Base-by-base conservation (phyloP, 768 basidiomycete species). In the Pisolithus sp. region DNA sequence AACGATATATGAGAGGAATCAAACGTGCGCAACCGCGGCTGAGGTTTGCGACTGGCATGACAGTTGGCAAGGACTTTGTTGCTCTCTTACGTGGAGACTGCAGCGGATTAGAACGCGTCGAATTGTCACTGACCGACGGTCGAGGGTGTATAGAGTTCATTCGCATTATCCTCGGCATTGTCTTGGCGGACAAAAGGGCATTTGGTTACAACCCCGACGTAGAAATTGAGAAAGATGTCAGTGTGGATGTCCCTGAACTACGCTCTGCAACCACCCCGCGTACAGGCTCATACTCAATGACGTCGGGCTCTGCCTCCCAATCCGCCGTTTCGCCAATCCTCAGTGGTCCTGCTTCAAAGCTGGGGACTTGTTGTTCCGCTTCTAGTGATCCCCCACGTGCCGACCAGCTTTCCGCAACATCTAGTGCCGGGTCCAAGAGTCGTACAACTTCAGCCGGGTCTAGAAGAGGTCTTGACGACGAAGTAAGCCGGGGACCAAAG, bases 121-220 rank as follows among this genome's bases (percentile, higher is more conserved):
- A 47, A 15, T 38, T 52, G 38, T 20, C 26, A 9, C 46, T 52
- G 9, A 17, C 24, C 5, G 18, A 17, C 1, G 46, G 51, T 6
- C 36, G 46, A 28, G 30, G 42, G 6, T 47, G 34, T 13, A 45
- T 48, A 3, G 51, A 52, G 4, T 52, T 52, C 21, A 23, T 52
- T 21, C 50, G 44, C 6, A 13, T 51, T 24, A n/a, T 51, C 21
- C 43, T 51, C 2, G 50, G 43, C 31, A 34, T 51, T 15, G 43
- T 44, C 13, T 20, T 46, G 6, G 13, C 31, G 8, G 39, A 48
- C 7, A 4, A 13, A 18, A 1, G 7, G 9, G 18, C 13, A 20
- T 15, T 62, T 15, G 57, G 48, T 5, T 46, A 51, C 9, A 52
- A 50, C 15, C 53, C 58, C 4, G 34, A 9, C 34, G 36, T 51